These are phyloP conservation scores for Niveomyces coronatus DNA, from an alignment of 2,329 filamentous ascomycete species.

Conservation along the genomic window DNA sequence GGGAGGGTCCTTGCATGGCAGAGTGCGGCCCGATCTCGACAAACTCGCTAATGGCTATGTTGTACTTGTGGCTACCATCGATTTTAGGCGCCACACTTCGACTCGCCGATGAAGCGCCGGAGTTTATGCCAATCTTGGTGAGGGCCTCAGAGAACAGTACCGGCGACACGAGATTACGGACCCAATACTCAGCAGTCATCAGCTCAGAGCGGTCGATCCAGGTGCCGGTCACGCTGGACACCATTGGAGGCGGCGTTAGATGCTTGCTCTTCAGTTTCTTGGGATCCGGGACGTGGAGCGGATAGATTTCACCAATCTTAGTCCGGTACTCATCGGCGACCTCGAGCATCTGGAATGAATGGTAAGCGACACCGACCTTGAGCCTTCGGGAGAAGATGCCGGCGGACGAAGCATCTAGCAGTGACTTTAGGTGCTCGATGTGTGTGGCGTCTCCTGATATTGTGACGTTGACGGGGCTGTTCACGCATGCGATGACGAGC, in stretches of 20 bases:
- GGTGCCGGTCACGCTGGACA: neutral
- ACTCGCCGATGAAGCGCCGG: neutral
- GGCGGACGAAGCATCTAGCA: slow-evolving; percentile 2
- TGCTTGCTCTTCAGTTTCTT: neutral
- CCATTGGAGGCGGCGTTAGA: neutral
- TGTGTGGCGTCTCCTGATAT: slow-evolving; percentile 18
- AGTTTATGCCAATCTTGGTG: neutral
- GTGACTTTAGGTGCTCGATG: slow-evolving; percentile 9
- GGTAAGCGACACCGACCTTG: slow-evolving; percentile 21
- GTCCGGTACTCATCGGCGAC: slow-evolving; percentile 14
- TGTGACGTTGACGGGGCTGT: slow-evolving; percentile 21
- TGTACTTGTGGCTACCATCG: neutral
- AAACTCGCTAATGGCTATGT: neutral
- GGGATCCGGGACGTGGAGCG: too few species aligned
- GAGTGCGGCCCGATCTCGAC: slow-evolving; percentile 19
- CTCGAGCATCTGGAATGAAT: slow-evolving; percentile 20
- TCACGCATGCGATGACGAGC: slow-evolving; percentile 21
- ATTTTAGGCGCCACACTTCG: neutral
- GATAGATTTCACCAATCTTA: slow-evolving; percentile 10
- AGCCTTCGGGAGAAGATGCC: slow-evolving; percentile 14
- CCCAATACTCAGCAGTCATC: neutral
- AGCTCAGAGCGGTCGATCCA: neutral
- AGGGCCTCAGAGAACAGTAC: neutral
- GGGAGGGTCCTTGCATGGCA: slow-evolving; percentile 13
- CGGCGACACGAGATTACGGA: neutral